Percentiles rank a stretch among this genome's conserved stretches.
Evolutionary conservation across 345 rosid species (phyloP).

Genomic region (Durio zibethinus): DNA sequence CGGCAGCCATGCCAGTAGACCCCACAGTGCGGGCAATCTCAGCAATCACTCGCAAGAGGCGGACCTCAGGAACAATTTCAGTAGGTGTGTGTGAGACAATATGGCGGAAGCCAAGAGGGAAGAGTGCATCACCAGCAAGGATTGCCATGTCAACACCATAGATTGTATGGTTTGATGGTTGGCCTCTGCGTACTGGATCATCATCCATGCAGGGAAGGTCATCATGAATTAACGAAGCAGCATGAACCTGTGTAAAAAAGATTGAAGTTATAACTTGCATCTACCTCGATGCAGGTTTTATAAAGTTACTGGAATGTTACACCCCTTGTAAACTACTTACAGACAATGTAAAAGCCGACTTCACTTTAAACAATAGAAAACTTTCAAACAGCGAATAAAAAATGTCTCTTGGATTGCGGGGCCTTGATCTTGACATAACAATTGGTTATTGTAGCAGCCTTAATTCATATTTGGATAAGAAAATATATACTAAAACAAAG

Average conservation of each 20-base stretch:
- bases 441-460: neutral
- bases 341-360: neutral
- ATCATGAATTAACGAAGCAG: slow-evolving; percentile 87
- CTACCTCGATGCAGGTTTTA: neutral
- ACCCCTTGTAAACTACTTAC: neutral
- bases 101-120: slow-evolving; percentile 90
- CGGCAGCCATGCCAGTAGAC: slow-evolving; percentile 94
- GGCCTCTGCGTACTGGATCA: slow-evolving; percentile 75
- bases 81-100: slow-evolving; percentile 74
- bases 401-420: neutral
- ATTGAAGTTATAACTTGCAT: neutral
- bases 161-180: slow-evolving; percentile 78
- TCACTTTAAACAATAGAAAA: neutral
- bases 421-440: neutral
- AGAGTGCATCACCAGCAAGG: slow-evolving; percentile 95
- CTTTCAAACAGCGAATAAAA: neutral
- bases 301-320: neutral
- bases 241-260: slow-evolving; percentile 54
- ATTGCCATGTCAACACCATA: slow-evolving; percentile 82
- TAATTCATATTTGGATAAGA: neutral
- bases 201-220: slow-evolving; percentile 98
- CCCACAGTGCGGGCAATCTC: slow-evolving; percentile 96
- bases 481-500: neutral
- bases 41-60: slow-evolving; percentile 64
- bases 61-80: slow-evolving; percentile 59